Evolutionary conservation across 1,139 yeast genomes (phyloP), one percentile per base, ranked within the genome.

Genomic region (Wickerhamiella infanticola): DNA sequence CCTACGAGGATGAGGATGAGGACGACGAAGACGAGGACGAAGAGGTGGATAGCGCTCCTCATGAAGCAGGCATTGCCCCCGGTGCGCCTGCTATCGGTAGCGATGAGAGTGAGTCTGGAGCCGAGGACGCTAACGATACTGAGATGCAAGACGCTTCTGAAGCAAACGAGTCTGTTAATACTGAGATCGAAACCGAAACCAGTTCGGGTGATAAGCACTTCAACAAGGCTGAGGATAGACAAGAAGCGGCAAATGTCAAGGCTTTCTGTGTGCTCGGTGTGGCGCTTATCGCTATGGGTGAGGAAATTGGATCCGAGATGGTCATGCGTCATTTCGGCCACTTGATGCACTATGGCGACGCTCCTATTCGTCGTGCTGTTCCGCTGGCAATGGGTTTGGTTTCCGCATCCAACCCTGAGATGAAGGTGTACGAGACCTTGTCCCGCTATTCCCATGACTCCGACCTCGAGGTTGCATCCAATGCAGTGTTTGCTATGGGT

Each of bases 221-320:
- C 51, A 55, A 67, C 51, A 55, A 58, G n/a, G 58, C 55, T 6
- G 59, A 58, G 35, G 50, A 61, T 54, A 37, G 65, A 58, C 50
- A 44, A 33, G 56, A 53, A 47, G 40, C 65, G n/a, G 55, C 54
- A 23, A 50, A 56, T 39, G 78, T 50, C 35, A 54, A 74, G 47
- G 94, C 88, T 1, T 84, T 84, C 59, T 94, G 97, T 4, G 97
- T 93, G 24, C 72, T 93, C 46, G 98, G 98, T 50, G 74, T 93
- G 55, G 98, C 97, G 0, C 74, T 82, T 55, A 83, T 93, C 60
- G 94, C 97, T 27, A 81, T 93, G 85, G 98, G 99, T 51, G 99
- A 93, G 64, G 95, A 85, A 53, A 84, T 93, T 63, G 98, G 98
- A 39, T 94, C 83, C 63, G 97, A 90, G 57, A 93, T 93, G 98